Evolutionary conservation across 2,329 filamentous ascomycete genomes (phyloP).

Genomic region (Alternaria incomplexa): DNA sequence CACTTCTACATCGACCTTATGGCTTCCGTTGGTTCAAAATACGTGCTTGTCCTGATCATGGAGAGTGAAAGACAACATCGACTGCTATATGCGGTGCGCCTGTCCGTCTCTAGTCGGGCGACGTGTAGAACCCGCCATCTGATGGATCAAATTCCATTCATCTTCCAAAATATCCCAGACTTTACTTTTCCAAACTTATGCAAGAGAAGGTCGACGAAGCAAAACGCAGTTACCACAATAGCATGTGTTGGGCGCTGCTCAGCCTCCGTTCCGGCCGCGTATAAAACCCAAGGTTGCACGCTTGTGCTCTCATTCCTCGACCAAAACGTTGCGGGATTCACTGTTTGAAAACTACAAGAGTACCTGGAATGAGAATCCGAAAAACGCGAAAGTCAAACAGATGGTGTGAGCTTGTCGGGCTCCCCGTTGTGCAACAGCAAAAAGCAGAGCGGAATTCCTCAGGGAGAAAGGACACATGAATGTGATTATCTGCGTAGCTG

Average conservation of each 20-base stretch:
- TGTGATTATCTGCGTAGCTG: not conserved
- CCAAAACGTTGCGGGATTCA: not conserved
- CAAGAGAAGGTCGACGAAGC: too few relatives aligned
- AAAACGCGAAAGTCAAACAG: rapidly evolving
- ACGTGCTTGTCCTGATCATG: too few relatives aligned
- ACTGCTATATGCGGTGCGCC: not conserved
- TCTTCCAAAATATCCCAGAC: too few relatives aligned
- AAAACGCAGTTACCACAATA: too few relatives aligned
- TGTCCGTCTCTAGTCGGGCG: too few relatives aligned
- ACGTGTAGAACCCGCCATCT: too few relatives aligned
- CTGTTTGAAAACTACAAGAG: not conserved
- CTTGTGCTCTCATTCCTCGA: rapidly evolving
- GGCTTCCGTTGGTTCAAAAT: not conserved
- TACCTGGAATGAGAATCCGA: too few relatives aligned
- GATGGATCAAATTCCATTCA: too few relatives aligned
- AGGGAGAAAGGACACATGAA: not conserved
- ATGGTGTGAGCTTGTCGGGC: not conserved
- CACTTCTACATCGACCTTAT: not conserved
- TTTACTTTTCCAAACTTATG: too few relatives aligned
- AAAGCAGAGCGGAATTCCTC: too few relatives aligned
- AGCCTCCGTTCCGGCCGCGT: not conserved
- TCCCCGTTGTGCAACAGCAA: not conserved
- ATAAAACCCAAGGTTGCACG: not conserved
- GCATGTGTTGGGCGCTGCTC: not conserved
- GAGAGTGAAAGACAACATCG: not conserved